These are phyloP conservation scores for Nepenthes mirabilis DNA, from an alignment of 148 eudicot species.

Conservation along the genomic window DNA sequence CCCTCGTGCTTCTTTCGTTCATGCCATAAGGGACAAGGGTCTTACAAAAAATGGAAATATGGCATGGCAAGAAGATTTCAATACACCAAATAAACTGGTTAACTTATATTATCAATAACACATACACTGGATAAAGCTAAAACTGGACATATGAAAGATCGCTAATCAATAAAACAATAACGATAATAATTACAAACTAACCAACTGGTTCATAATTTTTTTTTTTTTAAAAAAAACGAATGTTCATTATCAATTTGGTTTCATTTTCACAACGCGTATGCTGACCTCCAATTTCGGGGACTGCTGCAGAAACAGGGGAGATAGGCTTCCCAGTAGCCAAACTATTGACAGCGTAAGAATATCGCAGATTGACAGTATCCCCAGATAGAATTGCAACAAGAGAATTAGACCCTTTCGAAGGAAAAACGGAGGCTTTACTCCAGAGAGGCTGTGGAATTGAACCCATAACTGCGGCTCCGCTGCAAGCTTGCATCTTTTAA, in stretches of 20 bases:
- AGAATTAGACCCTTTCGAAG: slow-evolving; percentile 10
- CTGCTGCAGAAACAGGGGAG: slow-evolving; percentile 30
- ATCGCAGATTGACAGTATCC: slow-evolving; percentile 2
- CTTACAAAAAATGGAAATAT: no score
- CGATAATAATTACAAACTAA: background rate
- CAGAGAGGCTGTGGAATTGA: slow-evolving; percentile 44
- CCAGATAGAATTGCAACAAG: slow-evolving; percentile 4
- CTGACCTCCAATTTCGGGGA: slow-evolving; percentile 45
- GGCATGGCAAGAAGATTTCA: no score
- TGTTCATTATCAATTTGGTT: background rate
- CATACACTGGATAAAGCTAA: no score
- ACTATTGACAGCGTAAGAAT: slow-evolving; percentile 36
- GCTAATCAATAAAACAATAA: no score
- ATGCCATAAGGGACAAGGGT: no score
- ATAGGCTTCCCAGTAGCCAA: slow-evolving; percentile 37
- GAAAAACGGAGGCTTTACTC: slow-evolving; percentile 16
- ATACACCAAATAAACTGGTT: no score
- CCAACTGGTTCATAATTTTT: background rate
- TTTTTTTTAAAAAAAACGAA: background rate
- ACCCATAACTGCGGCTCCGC: slow-evolving; percentile 25
- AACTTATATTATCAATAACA: no score
- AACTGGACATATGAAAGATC: no score
- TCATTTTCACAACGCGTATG: background rate
- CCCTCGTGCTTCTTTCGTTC: no score
- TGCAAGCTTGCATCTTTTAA: slow-evolving; percentile 30